Evolutionary conservation across 2,329 filamentous ascomycete species (phyloP), one percentile per base, ranked within the genome.

Genomic region (Trichoderma harzianum): DNA sequence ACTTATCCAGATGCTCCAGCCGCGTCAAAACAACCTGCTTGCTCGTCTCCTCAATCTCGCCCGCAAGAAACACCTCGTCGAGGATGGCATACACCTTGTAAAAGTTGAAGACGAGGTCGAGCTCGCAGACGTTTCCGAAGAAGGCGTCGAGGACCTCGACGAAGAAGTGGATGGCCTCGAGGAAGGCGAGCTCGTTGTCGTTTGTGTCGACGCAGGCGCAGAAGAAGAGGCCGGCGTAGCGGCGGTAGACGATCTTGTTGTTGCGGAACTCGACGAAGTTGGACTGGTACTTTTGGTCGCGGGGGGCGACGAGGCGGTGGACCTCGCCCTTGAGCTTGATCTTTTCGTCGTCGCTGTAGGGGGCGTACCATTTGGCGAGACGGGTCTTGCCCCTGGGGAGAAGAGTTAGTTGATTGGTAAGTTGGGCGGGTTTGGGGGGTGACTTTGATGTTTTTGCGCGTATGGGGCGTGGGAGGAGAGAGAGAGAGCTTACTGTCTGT

Each of bases 81-180:
- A 99, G 90, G 74, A 99, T 99, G 63, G 96, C 96, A 83, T 99
- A 99, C 75, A 99, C 95, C 84, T 92, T 92, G 83, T 92, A 92
- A 77, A 92, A 92, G 84, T 92, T 92, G 84, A 92, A 92, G 76
- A 92, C 90, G 80, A 99, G 85, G 84, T 99, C 96, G 81, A 99
- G 87, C 86, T 99, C 96, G 85, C 96, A 99, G 72, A 99, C 96
- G 82, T 99, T 99, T 76, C 96, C 96, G 82, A 99, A 99, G 84
- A 99, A 99, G 79, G 95, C 91, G 86, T 99, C 96, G 78, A 99
- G 88, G 74, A 99, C 96, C 85, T 99, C 96, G 77, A 99, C 96
- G 79, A 99, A 99, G 86, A 99, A 99, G 84, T 99, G 96, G 79
- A 99, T 98, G 7, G 95, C 96, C 84, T 99, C 96, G 72, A 99